phyloP scores from a whole-genome alignment of 2,329 filamentous ascomycete species.

The Acephala macrosclerotiorum region DNA sequence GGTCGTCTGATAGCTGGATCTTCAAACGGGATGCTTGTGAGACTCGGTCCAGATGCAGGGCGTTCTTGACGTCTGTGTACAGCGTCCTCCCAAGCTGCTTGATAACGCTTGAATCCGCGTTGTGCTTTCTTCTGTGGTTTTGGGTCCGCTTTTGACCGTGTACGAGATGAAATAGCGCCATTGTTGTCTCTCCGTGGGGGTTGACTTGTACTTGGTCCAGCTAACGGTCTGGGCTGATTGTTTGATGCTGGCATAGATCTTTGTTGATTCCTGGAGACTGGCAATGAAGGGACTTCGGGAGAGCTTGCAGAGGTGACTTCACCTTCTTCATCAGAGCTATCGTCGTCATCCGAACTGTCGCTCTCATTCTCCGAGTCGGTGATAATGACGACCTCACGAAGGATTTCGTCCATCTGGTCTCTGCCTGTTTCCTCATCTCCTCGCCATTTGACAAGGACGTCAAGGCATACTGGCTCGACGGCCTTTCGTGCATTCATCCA shows the following conservation, averaged over 20 bases:
- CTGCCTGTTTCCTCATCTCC: slow-evolving; percentile 74
- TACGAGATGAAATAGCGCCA: slow-evolving; percentile 32
- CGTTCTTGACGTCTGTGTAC: slow-evolving; percentile 35
- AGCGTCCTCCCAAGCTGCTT: slow-evolving; percentile 46
- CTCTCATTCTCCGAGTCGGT: slow-evolving; percentile 44
- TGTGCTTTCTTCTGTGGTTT: slow-evolving; percentile 33
- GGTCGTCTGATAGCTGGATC: neutral
- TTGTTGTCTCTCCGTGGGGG: neutral
- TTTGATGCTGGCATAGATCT: slow-evolving; percentile 13
- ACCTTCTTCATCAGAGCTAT: slow-evolving; percentile 35
- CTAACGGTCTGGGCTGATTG: neutral
- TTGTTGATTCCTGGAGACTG: slow-evolving; percentile 27
- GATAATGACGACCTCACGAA: slow-evolving; percentile 71
- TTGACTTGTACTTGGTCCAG: neutral
- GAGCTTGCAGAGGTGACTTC: slow-evolving; percentile 36
- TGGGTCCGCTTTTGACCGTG: slow-evolving; percentile 29
- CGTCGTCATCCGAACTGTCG: slow-evolving; percentile 24
- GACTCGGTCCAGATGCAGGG: neutral
- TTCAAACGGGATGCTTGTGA: neutral
- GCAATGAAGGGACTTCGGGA: slow-evolving; percentile 23
- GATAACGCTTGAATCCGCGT: slow-evolving; percentile 44
- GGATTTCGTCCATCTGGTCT: slow-evolving; percentile 71
- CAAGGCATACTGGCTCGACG: slow-evolving; percentile 67
- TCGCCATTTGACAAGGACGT: slow-evolving; percentile 75
- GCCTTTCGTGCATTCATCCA: slow-evolving; percentile 67